A percentile compares a stretch with the other conserved stretches of the same genome.
Evolutionary conservation across 225 moss, liverwort and hornwort species (phyloP).

Genomic region (Rhytidiadelphus loreus): DNA sequence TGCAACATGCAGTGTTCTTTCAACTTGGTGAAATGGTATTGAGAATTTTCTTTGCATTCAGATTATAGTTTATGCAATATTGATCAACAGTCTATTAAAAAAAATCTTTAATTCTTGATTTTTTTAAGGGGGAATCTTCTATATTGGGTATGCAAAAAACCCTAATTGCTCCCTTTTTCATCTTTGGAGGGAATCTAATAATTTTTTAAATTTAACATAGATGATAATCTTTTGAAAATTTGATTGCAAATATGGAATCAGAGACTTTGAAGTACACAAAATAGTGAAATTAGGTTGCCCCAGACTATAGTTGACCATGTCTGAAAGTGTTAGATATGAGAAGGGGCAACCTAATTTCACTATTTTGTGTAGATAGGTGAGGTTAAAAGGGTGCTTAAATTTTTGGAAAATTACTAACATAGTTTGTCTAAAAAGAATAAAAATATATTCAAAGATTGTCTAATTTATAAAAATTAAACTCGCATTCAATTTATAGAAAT

Average conservation of each 20-base stretch:
- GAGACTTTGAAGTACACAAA: fast-evolving
- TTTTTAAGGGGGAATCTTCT: background rate
- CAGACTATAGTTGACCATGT: no score
- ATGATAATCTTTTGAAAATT: background rate
- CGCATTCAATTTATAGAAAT: no score
- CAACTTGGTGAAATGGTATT: background rate
- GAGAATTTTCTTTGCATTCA: background rate
- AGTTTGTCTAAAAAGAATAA: no score
- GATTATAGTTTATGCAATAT: fast-evolving
- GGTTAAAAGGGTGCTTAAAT: no score
- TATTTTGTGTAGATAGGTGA: fast-evolving
- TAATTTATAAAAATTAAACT: no score
- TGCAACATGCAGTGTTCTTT: background rate
- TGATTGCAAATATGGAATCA: background rate
- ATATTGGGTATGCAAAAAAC: fast-evolving
- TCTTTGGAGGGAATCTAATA: fast-evolving
- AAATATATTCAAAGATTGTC: no score
- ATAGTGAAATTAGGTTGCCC: no score
- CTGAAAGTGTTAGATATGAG: no score
- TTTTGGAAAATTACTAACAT: no score
- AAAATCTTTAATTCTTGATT: background rate
- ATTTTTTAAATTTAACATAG: fast-evolving
- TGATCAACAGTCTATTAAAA: background rate
- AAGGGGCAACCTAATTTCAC: no score
- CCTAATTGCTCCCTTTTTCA: background rate